Evolutionary conservation across 2,329 filamentous ascomycete species (phyloP), one percentile per base, ranked within the genome.

Genomic region (Diaporthe sp.): DNA sequence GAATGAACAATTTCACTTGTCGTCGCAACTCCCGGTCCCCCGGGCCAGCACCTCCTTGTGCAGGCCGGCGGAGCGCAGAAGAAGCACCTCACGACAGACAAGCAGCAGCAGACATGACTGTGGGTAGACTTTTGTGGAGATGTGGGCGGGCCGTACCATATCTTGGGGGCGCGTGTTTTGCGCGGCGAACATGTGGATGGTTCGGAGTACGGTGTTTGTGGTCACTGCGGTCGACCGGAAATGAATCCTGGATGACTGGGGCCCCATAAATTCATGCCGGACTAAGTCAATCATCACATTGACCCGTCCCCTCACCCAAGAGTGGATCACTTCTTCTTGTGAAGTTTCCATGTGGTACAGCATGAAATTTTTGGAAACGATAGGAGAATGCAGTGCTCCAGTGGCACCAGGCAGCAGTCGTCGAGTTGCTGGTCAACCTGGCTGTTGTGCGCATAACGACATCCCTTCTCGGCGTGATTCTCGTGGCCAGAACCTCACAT

Each of bases 241-340:
- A 61, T 22, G 42, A 42, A 30, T 35, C 5, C 32, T 71, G 70
- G 56, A 63, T 55, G 56, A 44, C 70, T 15, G 44, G 69, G 30
- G 42, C 32, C 32, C 56, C 32, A 61, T 71, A 63, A 71, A 27
- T 71, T 59, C 44, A 63, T 47, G 70, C 56, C 58, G 70, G 35
- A 39, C 32, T 32, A 63, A 39, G 30, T 63, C 70, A 44, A 22
- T 10, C 56, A 63, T 58, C 51, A 70, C 53, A 61, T 61, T 50
- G 12, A 25, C 15, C 32, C 25, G 25, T 71, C 32, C 50, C 44
- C 37, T 44, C 25, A 44, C 47, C 44, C 44, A 55, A 27, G 37
- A 32, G 70, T 63, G 70, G 42, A 61, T 50, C 69, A 5, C 42
- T 19, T 25, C n/a, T 37, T 39, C 25, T 37, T 42, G 47, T 22